phyloP scores from a whole-genome alignment of 768 basidiomycete species.

The Leccinellum albellum region DNA sequence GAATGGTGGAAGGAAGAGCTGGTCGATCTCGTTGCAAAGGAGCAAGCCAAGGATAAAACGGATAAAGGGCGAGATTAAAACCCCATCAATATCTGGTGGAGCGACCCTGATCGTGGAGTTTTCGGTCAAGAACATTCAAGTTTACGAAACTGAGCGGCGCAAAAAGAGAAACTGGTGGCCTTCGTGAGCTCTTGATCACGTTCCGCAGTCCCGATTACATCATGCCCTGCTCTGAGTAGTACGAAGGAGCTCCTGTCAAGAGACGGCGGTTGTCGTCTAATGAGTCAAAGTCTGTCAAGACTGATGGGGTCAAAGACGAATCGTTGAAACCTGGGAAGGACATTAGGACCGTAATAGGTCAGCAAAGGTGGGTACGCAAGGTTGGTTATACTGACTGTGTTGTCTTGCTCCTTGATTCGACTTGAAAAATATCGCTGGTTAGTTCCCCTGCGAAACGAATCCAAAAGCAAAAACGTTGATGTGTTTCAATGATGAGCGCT shows the following conservation, averaged over 20 bases:
- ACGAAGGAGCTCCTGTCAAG: slow-evolving; percentile 38
- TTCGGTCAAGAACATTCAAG: slow-evolving; percentile 94
- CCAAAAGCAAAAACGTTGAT: not conserved
- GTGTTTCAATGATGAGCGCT: not conserved
- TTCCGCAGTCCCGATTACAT: slow-evolving; percentile 7
- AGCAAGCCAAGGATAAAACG: slow-evolving; percentile 54
- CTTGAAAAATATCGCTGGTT: no score
- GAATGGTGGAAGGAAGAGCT: slow-evolving; percentile 86
- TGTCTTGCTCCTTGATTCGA: no score
- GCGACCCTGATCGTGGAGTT: slow-evolving; percentile 83
- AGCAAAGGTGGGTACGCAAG: slow-evolving; percentile 73
- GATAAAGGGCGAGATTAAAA: slow-evolving; percentile 52
- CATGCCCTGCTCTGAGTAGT: not conserved
- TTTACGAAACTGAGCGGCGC: slow-evolving; percentile 69
- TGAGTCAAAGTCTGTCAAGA: slow-evolving; percentile 22
- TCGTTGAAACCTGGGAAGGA: slow-evolving; percentile 36
- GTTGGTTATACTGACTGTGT: no score
- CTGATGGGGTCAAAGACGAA: slow-evolving; percentile 18
- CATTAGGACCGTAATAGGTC: slow-evolving; percentile 71
- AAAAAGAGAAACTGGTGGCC: slow-evolving; percentile 36
- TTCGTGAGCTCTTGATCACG: not conserved
- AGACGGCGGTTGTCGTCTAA: slow-evolving; percentile 35
- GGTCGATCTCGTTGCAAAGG: slow-evolving; percentile 52
- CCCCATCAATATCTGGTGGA: slow-evolving; percentile 34
- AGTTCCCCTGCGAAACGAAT: not conserved